These are phyloP conservation scores for Cenchrus americanus DNA, from an alignment of 176 grass and related monocot species.

Conservation along the genomic window DNA sequence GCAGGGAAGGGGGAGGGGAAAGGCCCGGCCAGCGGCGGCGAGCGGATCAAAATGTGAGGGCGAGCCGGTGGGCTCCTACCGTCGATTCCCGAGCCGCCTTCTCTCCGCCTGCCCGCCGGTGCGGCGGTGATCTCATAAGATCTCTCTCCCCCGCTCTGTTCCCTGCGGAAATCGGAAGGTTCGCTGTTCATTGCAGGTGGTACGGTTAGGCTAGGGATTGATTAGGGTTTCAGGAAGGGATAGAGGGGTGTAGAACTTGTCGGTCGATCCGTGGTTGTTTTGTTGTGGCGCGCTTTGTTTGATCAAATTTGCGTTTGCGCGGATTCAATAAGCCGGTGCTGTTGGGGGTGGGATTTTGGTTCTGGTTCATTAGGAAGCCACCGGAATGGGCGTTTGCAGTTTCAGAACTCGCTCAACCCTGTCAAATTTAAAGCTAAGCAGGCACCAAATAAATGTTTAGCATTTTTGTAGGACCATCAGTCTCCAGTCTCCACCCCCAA, in stretches of 20 bases:
- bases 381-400: not conserved
- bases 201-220: too few species aligned
- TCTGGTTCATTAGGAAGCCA: not conserved
- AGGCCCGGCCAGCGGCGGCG: not conserved
- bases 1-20: not conserved
- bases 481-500: not conserved
- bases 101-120: not conserved
- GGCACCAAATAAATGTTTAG: not conserved
- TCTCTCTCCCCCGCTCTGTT: not conserved
- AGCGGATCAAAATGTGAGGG: conserved; percentile 32
- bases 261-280: not conserved
- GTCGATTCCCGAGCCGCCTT: not conserved
- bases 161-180: not conserved
- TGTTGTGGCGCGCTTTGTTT: not conserved
- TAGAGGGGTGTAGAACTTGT: not conserved
- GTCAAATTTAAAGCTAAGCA: not conserved
- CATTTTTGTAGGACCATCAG: not conserved
- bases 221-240: not conserved
- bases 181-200: not conserved
- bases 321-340: not conserved
- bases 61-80: not conserved
- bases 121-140: not conserved
- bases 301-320: not conserved
- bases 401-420: not conserved
- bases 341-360: not conserved